Base-by-base conservation (phyloP, 257 asterid genomes). In the Lavandula angustifolia region DNA sequence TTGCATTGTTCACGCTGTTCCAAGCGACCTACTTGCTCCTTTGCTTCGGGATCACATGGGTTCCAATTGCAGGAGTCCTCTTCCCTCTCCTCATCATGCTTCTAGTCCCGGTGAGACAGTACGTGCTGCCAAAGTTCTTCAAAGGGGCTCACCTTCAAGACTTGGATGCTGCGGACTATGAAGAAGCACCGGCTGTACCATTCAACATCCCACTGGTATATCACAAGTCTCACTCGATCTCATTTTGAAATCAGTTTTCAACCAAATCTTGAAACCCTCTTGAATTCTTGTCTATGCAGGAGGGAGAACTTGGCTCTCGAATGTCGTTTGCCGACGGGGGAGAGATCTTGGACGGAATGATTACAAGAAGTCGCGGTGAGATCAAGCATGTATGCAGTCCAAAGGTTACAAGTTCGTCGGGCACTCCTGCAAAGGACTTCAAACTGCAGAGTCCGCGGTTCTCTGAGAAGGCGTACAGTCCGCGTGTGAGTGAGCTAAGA, bases 321-420 rank as follows among this genome's bases (percentile, higher is more conserved):
- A 65, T 73, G 56, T 79, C 87, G 2, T 63, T 68, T 22, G 89
- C 78, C 3, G 97, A 81, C 6, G 84, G 84, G 14, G 89, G 83
- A 16, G 98, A 91, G 82, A 77, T 86, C 17, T 58, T 91, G 50
- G 96, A 91, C 16, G 96, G 88, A 46, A 80, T 86, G 0, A 80
- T 91, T 0, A 91, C 98, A 3, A 79, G 98, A 73, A 86, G 98
- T 79, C 80, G 98, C 0, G 98, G 98, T 8, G 98, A 91, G 78
- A 66, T 91, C 61, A 88, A 82, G 64, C 94, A 68, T 32, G 52
- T 70, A 1, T 75, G 81, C 75, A 86, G 95, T 67, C 89, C 95
- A 16, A 83, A 64, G 73, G 75, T 83, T 5, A 75, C 78, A 0
- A 91, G 98, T 29, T 77, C 86, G 11, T 77, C 92, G 1, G 41